A percentile compares a stretch with the other conserved stretches of the same genome.
phyloP scores from a whole-genome alignment of 305 asterid genomes.

The Fraxinus xanthoxyloides region DNA sequence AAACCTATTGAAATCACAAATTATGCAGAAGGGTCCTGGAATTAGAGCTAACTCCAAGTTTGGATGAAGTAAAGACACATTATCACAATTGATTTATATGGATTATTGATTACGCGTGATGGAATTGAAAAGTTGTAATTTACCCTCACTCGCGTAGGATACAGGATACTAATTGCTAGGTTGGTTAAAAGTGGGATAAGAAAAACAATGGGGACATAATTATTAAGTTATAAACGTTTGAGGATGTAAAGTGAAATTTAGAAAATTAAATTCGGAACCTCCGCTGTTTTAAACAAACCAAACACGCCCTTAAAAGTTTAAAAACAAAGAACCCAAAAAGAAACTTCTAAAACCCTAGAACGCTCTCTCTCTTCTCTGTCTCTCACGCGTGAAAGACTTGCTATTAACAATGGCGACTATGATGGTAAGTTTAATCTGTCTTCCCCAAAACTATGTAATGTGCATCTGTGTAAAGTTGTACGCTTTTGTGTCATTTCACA shows the following conservation, averaged over 20 bases:
- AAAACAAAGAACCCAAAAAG: background rate
- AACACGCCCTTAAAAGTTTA: background rate
- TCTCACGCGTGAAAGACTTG: background rate
- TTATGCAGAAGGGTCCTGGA: background rate
- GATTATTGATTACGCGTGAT: background rate
- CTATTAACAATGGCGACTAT: constrained; percentile 35
- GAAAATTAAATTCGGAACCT: background rate
- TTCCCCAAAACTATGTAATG: background rate
- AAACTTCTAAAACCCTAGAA: background rate
- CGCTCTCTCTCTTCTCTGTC: background rate
- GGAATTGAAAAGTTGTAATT: background rate
- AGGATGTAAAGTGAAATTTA: background rate
- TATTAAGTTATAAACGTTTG: background rate
- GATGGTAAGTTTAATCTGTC: constrained; percentile 40
- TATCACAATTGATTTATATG: background rate
- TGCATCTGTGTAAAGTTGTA: background rate
- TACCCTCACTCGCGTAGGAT: background rate
- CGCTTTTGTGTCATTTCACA: background rate
- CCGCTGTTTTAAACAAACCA: background rate
- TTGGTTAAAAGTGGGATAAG: background rate
- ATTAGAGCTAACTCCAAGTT: background rate
- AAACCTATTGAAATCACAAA: background rate
- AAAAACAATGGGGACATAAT: background rate
- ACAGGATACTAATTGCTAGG: too few species aligned
- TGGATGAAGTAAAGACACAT: background rate